Evolutionary conservation across 2,329 filamentous ascomycete species (phyloP).

Genomic region (Ophiostoma fasciatum): DNA sequence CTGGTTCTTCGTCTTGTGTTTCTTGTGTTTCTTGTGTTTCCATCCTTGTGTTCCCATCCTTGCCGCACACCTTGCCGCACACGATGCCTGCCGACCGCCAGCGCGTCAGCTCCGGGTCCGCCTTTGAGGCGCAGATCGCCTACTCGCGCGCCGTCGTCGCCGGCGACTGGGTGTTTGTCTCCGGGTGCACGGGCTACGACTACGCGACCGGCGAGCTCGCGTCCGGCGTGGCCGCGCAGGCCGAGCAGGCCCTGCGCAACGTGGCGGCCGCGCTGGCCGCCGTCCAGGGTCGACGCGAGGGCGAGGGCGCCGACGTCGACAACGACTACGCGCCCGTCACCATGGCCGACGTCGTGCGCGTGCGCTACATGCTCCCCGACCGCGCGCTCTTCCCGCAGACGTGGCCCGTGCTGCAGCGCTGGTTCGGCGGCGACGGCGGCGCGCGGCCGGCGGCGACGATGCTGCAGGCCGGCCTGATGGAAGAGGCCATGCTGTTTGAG

Average conservation of each 20-base stretch:
- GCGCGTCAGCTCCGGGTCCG: conserved; percentile 32
- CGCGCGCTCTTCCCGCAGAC: conserved; percentile 30
- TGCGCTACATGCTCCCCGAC: conserved; percentile 36
- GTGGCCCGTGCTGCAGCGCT: conserved; percentile 34
- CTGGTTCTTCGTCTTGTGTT: no score
- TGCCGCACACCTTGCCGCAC: no score
- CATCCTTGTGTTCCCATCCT: no score
- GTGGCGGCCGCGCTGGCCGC: conserved; percentile 28
- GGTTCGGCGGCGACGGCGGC: conserved; percentile 30
- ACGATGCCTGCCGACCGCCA: conserved; percentile 3
- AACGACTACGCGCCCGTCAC: conserved; percentile 1
- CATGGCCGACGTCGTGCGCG: conserved; percentile 33
- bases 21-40: no score
- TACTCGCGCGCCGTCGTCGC: conserved; percentile 39
- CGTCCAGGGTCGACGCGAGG: conserved; percentile 19
- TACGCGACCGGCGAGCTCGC: conserved; percentile 29
- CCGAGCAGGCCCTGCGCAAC: conserved; percentile 34
- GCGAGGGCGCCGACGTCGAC: conserved; percentile 11
- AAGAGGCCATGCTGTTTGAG: conserved; percentile 29
- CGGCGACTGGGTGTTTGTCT: conserved; percentile 37
- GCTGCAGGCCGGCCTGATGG: conserved; percentile 34
- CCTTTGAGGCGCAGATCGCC: conserved; percentile 36
- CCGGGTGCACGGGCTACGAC: conserved; percentile 38
- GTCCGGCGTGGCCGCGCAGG: conserved; percentile 28
- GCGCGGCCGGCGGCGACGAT: conserved; percentile 39